These are phyloP conservation scores for Aspergillus fischeri DNA, from an alignment of 2,329 filamentous ascomycete genomes.

Conservation along the genomic window DNA sequence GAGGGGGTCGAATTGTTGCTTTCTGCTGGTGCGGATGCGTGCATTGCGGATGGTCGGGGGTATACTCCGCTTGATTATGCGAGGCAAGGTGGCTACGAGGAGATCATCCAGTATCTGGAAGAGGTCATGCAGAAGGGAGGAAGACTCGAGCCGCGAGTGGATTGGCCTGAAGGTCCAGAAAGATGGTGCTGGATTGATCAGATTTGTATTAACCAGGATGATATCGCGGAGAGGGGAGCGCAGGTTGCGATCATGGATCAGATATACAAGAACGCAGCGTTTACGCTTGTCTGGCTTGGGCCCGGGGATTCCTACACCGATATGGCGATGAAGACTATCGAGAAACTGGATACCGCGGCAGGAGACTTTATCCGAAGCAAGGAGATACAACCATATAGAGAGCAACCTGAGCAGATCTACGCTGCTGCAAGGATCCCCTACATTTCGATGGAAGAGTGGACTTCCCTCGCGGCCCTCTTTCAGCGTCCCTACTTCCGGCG, in stretches of 20 bases:
- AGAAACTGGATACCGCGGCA: not conserved
- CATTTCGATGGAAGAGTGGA: constrained; percentile 1
- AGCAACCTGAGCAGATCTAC: not conserved
- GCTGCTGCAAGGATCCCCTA: not conserved
- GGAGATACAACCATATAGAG: not conserved
- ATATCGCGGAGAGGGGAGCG: not conserved
- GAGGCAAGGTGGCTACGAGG: not conserved
- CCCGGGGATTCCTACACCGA: not conserved
- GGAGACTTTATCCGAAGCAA: not conserved
- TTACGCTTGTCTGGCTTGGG: constrained; percentile 1
- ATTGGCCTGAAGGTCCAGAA: constrained; percentile 2
- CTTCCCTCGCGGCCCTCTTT: not conserved
- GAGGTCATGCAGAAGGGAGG: not conserved
- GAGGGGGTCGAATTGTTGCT: constrained; percentile 1
- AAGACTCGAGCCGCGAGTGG: not conserved
- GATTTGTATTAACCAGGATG: constrained; percentile 4
- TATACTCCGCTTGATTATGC: not conserved
- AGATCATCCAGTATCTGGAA: not conserved
- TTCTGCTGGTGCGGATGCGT: not conserved
- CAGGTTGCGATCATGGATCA: constrained; percentile 4
- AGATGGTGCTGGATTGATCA: constrained; percentile 6
- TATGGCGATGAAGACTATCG: not conserved
- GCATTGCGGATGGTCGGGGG: not conserved
- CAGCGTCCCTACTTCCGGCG: constrained; percentile 1
- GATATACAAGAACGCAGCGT: constrained; percentile 1